These are phyloP conservation scores for Hibiscus mutabilis DNA, from an alignment of 345 rosid genomes.

Conservation along the genomic window DNA sequence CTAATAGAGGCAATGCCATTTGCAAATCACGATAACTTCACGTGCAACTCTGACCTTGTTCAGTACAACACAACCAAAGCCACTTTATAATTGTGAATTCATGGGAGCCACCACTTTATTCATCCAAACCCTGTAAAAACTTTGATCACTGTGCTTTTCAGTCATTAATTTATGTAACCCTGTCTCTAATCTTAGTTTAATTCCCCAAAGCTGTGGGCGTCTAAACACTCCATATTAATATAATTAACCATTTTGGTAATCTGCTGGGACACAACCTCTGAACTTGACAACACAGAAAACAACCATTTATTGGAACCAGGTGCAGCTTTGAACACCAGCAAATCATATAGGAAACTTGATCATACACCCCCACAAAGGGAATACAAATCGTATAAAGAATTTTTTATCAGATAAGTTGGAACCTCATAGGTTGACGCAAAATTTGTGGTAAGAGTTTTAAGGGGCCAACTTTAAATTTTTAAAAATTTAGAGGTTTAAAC, in stretches of 20 bases:
- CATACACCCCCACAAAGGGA: background rate
- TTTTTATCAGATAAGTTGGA: background rate
- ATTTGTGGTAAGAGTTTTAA: too few relatives aligned
- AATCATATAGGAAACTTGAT: background rate
- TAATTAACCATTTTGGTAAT: background rate
- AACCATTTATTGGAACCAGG: background rate
- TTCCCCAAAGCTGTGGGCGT: conserved; percentile 23
- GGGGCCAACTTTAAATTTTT: too few relatives aligned
- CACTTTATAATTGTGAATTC: background rate
- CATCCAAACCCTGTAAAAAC: conserved; percentile 14
- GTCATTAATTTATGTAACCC: background rate
- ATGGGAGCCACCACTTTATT: conserved; percentile 4
- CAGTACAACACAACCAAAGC: conserved; percentile 15
- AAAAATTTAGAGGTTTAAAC: too few relatives aligned
- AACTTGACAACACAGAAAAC: background rate
- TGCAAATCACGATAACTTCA: conserved; percentile 74
- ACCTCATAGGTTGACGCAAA: too few relatives aligned
- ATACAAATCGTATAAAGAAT: background rate
- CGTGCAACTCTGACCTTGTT: conserved; percentile 75
- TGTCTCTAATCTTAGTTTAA: conserved; percentile 6
- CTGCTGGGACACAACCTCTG: conserved; percentile 1
- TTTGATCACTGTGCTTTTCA: conserved; percentile 15
- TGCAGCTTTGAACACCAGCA: background rate
- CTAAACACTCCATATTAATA: conserved; percentile 7
- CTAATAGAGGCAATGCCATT: conserved; percentile 34